Percentiles rank a stretch among this genome's conserved stretches.
Evolutionary conservation across 2,329 filamentous ascomycete genomes (phyloP).

Genomic region (Penicillium sp.): DNA sequence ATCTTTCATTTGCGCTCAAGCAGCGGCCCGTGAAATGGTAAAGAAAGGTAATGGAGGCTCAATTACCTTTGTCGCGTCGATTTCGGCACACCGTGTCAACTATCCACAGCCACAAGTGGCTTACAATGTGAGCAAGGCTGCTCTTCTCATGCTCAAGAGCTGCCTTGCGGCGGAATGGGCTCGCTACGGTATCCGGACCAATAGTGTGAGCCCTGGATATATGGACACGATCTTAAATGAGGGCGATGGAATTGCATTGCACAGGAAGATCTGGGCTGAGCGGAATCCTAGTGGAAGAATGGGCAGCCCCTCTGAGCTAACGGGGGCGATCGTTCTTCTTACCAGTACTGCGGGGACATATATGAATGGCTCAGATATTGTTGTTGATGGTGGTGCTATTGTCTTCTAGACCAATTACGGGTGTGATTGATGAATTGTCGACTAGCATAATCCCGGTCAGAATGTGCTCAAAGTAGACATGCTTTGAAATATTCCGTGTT

Average conservation of each 20-base stretch:
- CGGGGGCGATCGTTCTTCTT: slow-evolving; percentile 61
- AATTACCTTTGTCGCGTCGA: slow-evolving; percentile 60
- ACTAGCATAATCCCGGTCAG: background rate
- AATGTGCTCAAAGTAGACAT: background rate
- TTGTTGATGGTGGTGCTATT: slow-evolving; percentile 58
- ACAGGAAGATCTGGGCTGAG: slow-evolving; percentile 55
- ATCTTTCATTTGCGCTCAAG: slow-evolving; percentile 67
- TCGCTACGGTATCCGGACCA: slow-evolving; percentile 66
- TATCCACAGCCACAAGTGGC: slow-evolving; percentile 69
- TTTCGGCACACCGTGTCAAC: slow-evolving; percentile 67
- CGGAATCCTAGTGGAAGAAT: slow-evolving; percentile 65
- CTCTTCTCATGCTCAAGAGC: slow-evolving; percentile 61
- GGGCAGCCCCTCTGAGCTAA: slow-evolving; percentile 62
- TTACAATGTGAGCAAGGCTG: slow-evolving; percentile 72
- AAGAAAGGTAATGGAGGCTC: slow-evolving; percentile 46
- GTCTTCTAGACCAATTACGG: slow-evolving; percentile 6
- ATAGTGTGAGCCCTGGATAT: slow-evolving; percentile 70
- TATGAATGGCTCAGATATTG: slow-evolving; percentile 66
- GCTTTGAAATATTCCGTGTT: too few species aligned
- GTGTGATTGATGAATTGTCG: background rate
- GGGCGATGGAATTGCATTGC: slow-evolving; percentile 56
- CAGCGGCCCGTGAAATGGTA: slow-evolving; percentile 48
- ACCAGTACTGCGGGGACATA: slow-evolving; percentile 62
- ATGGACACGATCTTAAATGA: slow-evolving; percentile 75
- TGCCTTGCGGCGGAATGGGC: slow-evolving; percentile 73